Base-by-base conservation (phyloP, 2,329 filamentous ascomycete genomes). In the Aspergillus ochraceus region DNA sequence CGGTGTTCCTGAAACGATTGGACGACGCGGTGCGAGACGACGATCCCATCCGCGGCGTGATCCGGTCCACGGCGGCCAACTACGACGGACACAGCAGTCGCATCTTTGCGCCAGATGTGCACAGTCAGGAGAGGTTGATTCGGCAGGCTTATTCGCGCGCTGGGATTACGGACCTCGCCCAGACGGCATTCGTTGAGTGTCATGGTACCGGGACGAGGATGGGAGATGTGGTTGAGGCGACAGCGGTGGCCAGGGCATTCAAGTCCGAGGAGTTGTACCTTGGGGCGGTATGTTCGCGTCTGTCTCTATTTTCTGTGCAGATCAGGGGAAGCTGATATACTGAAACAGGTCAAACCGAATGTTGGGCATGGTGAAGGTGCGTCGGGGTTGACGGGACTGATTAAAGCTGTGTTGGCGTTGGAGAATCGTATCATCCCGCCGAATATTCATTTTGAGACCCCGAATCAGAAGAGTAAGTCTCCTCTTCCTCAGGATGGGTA, bases 1-100 rank as follows among this genome's bases (percentile, higher is more conserved):
- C 77, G 17, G 66, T 85, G 2, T 72, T 81, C 10, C 61, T 85
- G 19, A 84, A 84, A 65, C 66, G 68, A 4, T 63, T 84, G 1
- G 68, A 72, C 1, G 71, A 79, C 50, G 84, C 84, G 1, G 50
- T 81, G 10, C 72, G 72, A 9, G 81, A 84, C 26, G 77, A 77
- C 14, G 60, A 69, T 24, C 47, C 60, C 11, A 30, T 63, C 9
- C 61, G 59, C 1, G 61, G 55, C 1, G 47, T 63, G 1, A 63
- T 63, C 19, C 54, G 61, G 9, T 50, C 53, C 26, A 60, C 53
- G 2, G 12, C 56, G 8, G 45, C 52, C 22, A 65, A 65, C 20
- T 54, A 30, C 4, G 63, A 65, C 53, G 69, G 67, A 0, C 54
- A 50, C 32, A 66, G 66, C 0, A 6, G 46, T 6, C 52, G 55